A percentile compares a stretch with the other conserved stretches of the same genome.
Conservation (phyloP, 2,329 filamentous ascomycete genomes). For the Diaporthe nobilis region DNA sequence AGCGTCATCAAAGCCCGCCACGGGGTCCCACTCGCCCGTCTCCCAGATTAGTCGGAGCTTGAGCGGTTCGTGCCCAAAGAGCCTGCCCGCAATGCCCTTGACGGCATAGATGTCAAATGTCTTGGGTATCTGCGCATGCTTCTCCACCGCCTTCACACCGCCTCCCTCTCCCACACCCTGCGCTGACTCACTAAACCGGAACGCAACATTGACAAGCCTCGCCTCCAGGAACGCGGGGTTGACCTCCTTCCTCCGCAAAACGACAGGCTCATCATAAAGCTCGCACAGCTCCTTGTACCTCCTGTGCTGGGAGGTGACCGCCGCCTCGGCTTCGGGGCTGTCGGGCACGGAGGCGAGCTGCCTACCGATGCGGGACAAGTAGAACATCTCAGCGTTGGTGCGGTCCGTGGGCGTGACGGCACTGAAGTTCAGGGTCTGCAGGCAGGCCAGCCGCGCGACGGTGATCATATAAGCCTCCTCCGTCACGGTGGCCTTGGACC, state of each 20-base stretch:
- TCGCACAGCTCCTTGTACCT: constrained; percentile 82
- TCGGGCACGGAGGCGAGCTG: constrained; percentile 76
- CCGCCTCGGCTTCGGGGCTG: constrained; percentile 60
- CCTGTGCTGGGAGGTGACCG: constrained; percentile 75
- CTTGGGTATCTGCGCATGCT: constrained; percentile 74
- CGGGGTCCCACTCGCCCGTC: constrained; percentile 91
- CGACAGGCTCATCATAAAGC: constrained; percentile 79
- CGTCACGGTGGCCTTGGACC: constrained; percentile 62
- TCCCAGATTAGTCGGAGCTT: constrained; percentile 83
- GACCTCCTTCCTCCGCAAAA: constrained; percentile 69
- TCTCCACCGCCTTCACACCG: constrained; percentile 44
- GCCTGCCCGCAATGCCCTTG: constrained; percentile 80
- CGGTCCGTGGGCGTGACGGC: constrained; percentile 81
- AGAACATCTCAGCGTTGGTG: constrained; percentile 92
- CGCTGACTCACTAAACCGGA: constrained; percentile 28
- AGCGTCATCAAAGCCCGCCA: constrained; percentile 72
- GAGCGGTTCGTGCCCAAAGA: constrained; percentile 77
- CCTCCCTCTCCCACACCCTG: constrained; percentile 6
- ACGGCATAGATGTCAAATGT: constrained; percentile 86
- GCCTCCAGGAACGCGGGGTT: constrained; percentile 89
- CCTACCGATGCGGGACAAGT: constrained; percentile 85
- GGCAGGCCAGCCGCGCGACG: constrained; percentile 77
- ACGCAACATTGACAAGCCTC: constrained; percentile 75
- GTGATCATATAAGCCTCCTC: constrained; percentile 94
- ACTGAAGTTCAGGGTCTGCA: constrained; percentile 82